A percentile compares a stretch with the other conserved stretches of the same genome.
Evolutionary conservation across 1,284 basidiomycete genomes (phyloP).

Genomic region (Moesziomyces aphidis): DNA sequence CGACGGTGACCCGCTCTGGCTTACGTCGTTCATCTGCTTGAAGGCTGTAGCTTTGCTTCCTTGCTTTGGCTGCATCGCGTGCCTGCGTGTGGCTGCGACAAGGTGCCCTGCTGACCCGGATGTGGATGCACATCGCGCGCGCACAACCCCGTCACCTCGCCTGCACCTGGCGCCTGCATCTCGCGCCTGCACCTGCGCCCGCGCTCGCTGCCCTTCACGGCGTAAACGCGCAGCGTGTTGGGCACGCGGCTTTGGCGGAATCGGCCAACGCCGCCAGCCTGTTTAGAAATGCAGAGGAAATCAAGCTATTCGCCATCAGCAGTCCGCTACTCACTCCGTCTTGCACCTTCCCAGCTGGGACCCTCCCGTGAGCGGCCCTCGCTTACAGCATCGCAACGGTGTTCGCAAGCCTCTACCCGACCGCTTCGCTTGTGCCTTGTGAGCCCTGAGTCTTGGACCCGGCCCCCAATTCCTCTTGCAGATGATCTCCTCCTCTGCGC

Average conservation of each 20-base stretch:
- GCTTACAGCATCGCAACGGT: slow-evolving; percentile 19
- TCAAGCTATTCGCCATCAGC: slow-evolving; percentile 27
- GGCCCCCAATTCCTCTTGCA: background rate
- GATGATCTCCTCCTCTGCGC: background rate
- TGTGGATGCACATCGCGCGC: background rate
- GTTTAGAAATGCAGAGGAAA: slow-evolving; percentile 19
- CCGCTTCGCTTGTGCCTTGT: background rate
- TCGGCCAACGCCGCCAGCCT: slow-evolving; percentile 9
- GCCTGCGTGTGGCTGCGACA: background rate
- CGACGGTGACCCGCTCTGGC: background rate
- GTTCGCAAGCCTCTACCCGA: slow-evolving; percentile 1
- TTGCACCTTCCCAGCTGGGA: slow-evolving; percentile 10
- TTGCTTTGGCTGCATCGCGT: background rate
- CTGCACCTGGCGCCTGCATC: background rate
- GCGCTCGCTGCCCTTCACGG: background rate
- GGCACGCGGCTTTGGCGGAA: background rate
- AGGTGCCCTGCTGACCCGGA: background rate
- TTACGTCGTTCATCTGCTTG: background rate
- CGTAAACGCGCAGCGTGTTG: background rate
- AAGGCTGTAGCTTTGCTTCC: background rate
- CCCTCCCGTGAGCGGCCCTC: slow-evolving; percentile 4
- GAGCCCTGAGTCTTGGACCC: background rate
- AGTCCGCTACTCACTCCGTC: slow-evolving; percentile 30
- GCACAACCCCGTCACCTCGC: background rate
- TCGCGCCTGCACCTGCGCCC: background rate